Base-by-base conservation (phyloP, 23 red algal species). In the Agarophyton chilense region DNA sequence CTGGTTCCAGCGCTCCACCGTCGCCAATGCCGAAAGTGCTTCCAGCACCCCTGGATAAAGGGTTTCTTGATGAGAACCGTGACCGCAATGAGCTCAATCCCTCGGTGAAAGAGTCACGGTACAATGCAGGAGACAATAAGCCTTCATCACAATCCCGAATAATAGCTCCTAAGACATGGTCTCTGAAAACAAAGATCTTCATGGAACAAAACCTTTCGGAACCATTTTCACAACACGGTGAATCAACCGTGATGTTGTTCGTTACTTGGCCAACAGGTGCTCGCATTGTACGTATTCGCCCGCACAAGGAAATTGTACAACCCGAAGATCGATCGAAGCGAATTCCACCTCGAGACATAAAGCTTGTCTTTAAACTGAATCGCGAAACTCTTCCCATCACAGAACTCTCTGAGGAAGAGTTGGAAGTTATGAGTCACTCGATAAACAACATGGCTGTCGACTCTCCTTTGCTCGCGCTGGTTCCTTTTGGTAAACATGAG, bases 221-320 rank as follows among this genome's bases (percentile, higher is more conserved):
- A 43, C 39, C 75, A 18, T 47, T 72, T 10, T 82, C 76, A 21
- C 49, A 50, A 18, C 77, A 91, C 38, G 77, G 88, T 22, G 88
- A 91, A 73, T 47, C 76, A 22, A 82, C 75, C 44, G 61, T 91
- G 11, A 61, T 44, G 46, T 35, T 91, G 31, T 91, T 70, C 40
- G 62, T 82, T 13, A 82, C 88, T n/a, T 91, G 88, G 88, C 77
- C 88, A 32, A 60, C 75, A 29, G 88, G 76, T 34, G 74, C 88
- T 51, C 75, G 77, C 28, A 64, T 91, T 45, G 61, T 91, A 12
- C 54, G 57, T 44, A 82, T 91, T 42, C 73, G 88, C 40, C 74
- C 88, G 18, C 76, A 77, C 29, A 56, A 73, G 34, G 77, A 81
- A 9, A 43, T 77, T 63, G 18, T 74, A 10, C 68, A 74, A 47